These are phyloP conservation scores for Schizochytrium sp. DNA, from an alignment of 108 stramenopile species.

Conservation along the genomic window DNA sequence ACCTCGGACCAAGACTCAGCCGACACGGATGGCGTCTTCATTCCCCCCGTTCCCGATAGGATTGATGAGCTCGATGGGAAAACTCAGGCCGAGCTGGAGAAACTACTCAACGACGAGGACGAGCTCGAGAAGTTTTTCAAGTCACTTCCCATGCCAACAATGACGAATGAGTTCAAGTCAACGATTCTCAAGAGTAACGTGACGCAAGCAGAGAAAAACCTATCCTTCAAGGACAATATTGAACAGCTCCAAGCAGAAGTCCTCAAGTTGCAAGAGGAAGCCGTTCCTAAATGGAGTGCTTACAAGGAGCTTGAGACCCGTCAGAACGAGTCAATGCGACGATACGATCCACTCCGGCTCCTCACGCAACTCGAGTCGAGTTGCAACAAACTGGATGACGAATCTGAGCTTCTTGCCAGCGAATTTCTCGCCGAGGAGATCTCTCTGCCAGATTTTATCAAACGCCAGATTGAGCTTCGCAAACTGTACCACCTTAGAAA, in stretches of 20 bases:
- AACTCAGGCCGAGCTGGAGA: neutral
- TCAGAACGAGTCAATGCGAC: neutral
- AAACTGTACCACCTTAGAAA: slow-evolving; percentile 9
- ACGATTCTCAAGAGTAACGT: neutral
- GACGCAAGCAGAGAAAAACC: neutral
- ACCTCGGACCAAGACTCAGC: neutral
- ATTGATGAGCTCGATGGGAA: neutral
- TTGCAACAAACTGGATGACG: neutral
- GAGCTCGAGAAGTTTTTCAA: neutral
- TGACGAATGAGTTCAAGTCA: neutral
- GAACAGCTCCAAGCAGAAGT: neutral
- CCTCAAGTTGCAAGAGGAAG: neutral
- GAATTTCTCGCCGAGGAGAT: neutral
- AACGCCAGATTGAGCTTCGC: slow-evolving; percentile 6
- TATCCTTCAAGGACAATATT: neutral
- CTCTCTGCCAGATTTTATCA: neutral
- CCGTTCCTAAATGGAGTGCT: neutral
- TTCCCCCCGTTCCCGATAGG: neutral
- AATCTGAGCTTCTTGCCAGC: neutral
- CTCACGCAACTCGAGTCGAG: neutral
- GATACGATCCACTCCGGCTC: neutral
- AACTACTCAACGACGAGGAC: neutral
- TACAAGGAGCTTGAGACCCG: neutral
- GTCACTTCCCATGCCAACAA: neutral
- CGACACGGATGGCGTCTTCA: neutral